Conservation (phyloP, 2,329 filamentous ascomycete genomes). For the Fusarium oxysporum region DNA sequence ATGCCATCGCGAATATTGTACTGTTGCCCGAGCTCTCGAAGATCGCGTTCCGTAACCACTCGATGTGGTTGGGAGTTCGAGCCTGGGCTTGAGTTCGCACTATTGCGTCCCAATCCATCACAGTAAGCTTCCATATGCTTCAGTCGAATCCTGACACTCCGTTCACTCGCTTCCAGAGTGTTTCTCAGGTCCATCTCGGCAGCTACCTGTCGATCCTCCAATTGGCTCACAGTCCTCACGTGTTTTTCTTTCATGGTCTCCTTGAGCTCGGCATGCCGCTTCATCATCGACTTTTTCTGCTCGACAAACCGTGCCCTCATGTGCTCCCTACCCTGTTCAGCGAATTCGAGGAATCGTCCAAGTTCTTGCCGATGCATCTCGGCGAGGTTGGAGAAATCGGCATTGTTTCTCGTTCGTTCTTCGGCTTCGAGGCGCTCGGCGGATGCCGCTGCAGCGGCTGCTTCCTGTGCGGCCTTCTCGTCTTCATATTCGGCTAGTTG, state of each 20-base stretch:
- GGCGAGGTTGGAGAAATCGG: conserved; percentile 58
- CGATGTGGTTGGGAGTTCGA: conserved; percentile 56
- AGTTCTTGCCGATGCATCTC: conserved; percentile 63
- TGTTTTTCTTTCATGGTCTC: conserved; percentile 68
- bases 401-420: conserved; percentile 57
- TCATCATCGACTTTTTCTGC: conserved; percentile 59
- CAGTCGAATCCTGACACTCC: conserved; percentile 67
- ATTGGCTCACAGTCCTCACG: conserved; percentile 61
- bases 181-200: conserved; percentile 70
- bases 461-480: conserved; percentile 58
- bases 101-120: conserved; percentile 59
- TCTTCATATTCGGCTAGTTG: conserved; percentile 59
- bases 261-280: conserved; percentile 60
- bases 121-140: conserved; percentile 76
- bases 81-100: conserved; percentile 48
- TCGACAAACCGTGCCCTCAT: conserved; percentile 64
- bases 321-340: conserved; percentile 59
- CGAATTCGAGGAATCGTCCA: conserved; percentile 63
- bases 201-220: conserved; percentile 71
- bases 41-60: conserved; percentile 69
- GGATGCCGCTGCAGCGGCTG: conserved; percentile 56
- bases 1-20: conserved; percentile 71
- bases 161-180: conserved; percentile 67
- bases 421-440: conserved; percentile 58
- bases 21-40: conserved; percentile 69